Percentiles rank a stretch among this genome's conserved stretches.
Evolutionary conservation across 2,329 filamentous ascomycete species (phyloP).

Genomic region (Chrysoporthe deuterocubensis): DNA sequence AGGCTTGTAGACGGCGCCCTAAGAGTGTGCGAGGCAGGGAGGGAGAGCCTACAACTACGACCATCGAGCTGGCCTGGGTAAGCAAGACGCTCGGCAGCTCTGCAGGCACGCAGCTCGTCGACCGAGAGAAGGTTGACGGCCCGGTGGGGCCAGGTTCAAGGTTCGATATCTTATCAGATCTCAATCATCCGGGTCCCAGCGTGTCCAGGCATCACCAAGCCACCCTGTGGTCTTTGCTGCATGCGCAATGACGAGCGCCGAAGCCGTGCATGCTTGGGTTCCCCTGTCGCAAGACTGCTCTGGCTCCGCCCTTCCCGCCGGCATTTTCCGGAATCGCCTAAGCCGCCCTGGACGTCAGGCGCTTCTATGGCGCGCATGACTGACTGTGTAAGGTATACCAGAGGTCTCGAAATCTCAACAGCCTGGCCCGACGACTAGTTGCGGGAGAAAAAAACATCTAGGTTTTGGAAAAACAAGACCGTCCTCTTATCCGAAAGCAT

Average conservation of each 20-base stretch:
- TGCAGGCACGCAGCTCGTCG: too few relatives aligned
- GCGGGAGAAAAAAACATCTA: not conserved
- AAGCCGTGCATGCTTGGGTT: not conserved
- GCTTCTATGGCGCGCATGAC: not conserved
- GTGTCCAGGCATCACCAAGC: not conserved
- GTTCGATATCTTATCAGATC: constrained; percentile 10
- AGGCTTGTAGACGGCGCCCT: not conserved
- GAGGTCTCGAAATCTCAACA: not conserved
- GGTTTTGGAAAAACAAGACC: too few relatives aligned
- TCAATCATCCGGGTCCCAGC: not conserved
- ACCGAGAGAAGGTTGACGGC: not conserved
- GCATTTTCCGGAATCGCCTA: not conserved
- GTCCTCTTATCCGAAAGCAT: not conserved
- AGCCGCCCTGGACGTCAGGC: too few relatives aligned
- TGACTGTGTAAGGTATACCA: not conserved
- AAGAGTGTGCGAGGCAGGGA: not conserved
- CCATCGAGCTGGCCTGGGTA: too few relatives aligned
- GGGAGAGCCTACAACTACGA: not conserved
- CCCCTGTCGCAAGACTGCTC: not conserved
- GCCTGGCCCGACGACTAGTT: not conserved
- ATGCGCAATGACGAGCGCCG: not conserved
- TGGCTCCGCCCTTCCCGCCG: not conserved
- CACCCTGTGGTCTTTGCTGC: constrained; percentile 2
- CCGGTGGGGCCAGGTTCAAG: not conserved
- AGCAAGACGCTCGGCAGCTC: too few relatives aligned